Evolutionary conservation across 1,139 yeast species (phyloP), one percentile per base, ranked within the genome.

Genomic region (Saccharomyces hybrid): DNA sequence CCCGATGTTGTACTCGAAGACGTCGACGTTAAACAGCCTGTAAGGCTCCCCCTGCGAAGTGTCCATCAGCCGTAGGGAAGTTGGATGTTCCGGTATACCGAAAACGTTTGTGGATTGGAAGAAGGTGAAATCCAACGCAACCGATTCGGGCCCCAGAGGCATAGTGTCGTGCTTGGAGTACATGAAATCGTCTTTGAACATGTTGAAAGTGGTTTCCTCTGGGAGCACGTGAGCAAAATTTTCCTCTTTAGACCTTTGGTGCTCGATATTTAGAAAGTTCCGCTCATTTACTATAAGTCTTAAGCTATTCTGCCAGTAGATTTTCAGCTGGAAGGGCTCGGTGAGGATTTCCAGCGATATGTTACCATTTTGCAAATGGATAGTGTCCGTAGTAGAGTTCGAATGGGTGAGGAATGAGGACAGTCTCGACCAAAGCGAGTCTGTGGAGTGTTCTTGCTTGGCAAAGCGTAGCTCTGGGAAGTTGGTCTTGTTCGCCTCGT

Each of bases 1-100:
- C 57, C 87, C 80, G 2, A 84, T 76, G 62, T 88, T 95, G 67
- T 93, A 93, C 70, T 93, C 97, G 70, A 93, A 93, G 50, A 91
- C 91, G 66, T 93, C 99, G 31, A 91, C 97, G 62, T 93, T 93
- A 74, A 73, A 95, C 49, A 93, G 73, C 49, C 99, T 77, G 70
- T 93, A 93, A 1, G 98, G 98, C 50, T 82, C 84, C 47, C 77
- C 79, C 1, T 69, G 8, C 7, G 77, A 67, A 0, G 97, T 89
- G 61, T 87, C 93, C 48, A 59, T 64, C 60, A 93, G 75, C 25
- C 84, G 78, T 56, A 93, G 72, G 0, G 85, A 75, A 62, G 88
- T 96, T 0, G 98, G 91, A 67, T 93, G 99, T 68, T 93, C 99
- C 0, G 99, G 98, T 51, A 93, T 85, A 25, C 99, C 99, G 66